Conservation (phyloP, 805 yeast species). For the Candida yuanshanica region DNA sequence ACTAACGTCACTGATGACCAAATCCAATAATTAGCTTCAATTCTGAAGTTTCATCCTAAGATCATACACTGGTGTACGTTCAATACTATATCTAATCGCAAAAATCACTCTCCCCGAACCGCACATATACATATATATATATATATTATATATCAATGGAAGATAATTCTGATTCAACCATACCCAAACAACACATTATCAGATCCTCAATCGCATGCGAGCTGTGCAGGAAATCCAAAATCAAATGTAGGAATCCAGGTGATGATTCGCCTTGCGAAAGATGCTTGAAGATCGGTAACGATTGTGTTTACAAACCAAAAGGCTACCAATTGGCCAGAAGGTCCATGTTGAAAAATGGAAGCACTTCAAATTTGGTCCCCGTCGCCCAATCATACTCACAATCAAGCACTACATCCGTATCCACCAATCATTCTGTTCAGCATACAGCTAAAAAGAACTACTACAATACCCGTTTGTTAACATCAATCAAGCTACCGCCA, state of each 20-base stretch:
- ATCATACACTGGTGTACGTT: too few relatives aligned
- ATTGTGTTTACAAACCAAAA: slow-evolving; percentile 11
- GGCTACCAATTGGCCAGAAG: slow-evolving; percentile 8
- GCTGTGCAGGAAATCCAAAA: slow-evolving; percentile 11
- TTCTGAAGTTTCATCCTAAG: too few relatives aligned
- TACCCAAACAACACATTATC: background rate
- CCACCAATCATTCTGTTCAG: background rate
- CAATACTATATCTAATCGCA: too few relatives aligned
- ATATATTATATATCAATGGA: background rate
- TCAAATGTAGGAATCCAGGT: slow-evolving; percentile 8
- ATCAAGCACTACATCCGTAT: background rate
- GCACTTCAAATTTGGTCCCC: background rate
- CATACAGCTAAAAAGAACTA: background rate
- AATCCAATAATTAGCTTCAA: too few relatives aligned
- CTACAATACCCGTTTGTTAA: slow-evolving; percentile 2
- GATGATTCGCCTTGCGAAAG: slow-evolving; percentile 7
- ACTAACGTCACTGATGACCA: too few relatives aligned
- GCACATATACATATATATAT: too few relatives aligned
- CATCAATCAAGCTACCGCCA: slow-evolving; percentile 8
- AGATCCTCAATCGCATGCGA: slow-evolving; percentile 13
- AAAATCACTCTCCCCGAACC: too few relatives aligned
- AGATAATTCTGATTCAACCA: too few relatives aligned
- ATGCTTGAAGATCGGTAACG: slow-evolving; percentile 8
- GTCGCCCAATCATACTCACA: background rate
- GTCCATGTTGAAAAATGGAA: background rate